phyloP scores from a whole-genome alignment of 2,329 filamentous ascomycete genomes.

The Penicillium sclerotigenum region DNA sequence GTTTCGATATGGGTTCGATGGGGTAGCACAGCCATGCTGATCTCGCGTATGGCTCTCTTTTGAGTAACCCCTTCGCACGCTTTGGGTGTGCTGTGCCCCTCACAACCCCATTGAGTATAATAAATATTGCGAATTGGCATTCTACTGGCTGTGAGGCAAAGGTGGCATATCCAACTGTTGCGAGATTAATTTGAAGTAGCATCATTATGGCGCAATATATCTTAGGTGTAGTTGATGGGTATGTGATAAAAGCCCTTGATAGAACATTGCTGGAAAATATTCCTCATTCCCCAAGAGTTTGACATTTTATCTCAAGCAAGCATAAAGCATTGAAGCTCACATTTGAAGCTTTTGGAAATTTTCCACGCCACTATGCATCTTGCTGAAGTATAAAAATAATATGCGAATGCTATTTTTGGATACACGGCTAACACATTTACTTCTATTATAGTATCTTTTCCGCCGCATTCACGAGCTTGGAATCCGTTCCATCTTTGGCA shows the following conservation, averaged over 20 bases:
- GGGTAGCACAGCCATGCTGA: neutral
- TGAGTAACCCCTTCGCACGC: neutral
- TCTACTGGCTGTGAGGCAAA: neutral
- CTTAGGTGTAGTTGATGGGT: neutral
- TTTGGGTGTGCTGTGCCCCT: no score
- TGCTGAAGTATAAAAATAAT: neutral
- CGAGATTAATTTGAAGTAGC: neutral
- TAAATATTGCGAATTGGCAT: neutral
- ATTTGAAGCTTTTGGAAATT: neutral
- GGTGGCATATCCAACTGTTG: no score
- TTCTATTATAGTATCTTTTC: neutral
- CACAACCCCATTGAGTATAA: neutral
- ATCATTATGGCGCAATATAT: neutral
- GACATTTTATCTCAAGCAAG: neutral
- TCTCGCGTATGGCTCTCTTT: neutral
- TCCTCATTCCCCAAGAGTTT: neutral
- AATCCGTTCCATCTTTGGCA: conserved; percentile 7
- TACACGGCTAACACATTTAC: neutral
- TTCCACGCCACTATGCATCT: neutral
- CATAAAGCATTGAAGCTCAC: neutral
- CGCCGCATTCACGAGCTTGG: conserved; percentile 3
- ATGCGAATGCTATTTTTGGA: neutral
- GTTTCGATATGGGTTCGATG: neutral
- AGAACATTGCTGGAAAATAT: neutral
- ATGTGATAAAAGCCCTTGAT: neutral